Evolutionary conservation across 345 rosid genomes (phyloP), one percentile per base, ranked within the genome.

Genomic region (Hibiscus syriacus): DNA sequence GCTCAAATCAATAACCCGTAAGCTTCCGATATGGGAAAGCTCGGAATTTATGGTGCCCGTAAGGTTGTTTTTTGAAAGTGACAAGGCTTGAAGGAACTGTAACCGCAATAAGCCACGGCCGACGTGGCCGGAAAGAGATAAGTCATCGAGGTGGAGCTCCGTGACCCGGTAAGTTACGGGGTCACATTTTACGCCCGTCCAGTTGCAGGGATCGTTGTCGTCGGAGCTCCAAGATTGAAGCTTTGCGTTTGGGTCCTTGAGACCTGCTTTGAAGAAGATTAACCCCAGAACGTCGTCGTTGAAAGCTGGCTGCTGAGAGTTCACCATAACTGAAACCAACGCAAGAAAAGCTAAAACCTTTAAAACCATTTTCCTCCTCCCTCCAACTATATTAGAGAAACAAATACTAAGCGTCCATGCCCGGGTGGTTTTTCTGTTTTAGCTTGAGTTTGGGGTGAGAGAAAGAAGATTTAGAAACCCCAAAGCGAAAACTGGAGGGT

Each of bases 241-340:
- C 73, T 81, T 91, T 22, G 85, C 74, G 16, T 69, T 46, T 2
- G 96, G 90, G 88, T 94, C 99, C 3, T 74, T 62, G 20, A 94
- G 86, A 6, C 93, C 99, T 2, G 96, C 81, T 71, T 94, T 94
- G 85, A 94, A 94, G 59, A 91, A 94, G 73, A 94, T 84, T 61
- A 88, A 74, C 55, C 94, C 94, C 73, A 83, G 66, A 66, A 88
- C 96, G 68, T 92, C 98, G 73, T 92, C 96, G 80, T 85, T 86
- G 84, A 89, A 83, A 7, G 80, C 76, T 4, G 85, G 74, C 74
- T 85, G 88, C 19, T 74, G 58, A 22, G 87, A 73, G 16, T 72
- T 67, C 3, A 62, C 72, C 6, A 53, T 19, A 20, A 67, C 30
- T 5, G 81, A 74, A 52, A 55, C 71, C 7, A 73, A 7, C 38